These are phyloP conservation scores for Cetraspora pellucida DNA, from an alignment of 192 early-diverging fungal species.

Conservation along the genomic window DNA sequence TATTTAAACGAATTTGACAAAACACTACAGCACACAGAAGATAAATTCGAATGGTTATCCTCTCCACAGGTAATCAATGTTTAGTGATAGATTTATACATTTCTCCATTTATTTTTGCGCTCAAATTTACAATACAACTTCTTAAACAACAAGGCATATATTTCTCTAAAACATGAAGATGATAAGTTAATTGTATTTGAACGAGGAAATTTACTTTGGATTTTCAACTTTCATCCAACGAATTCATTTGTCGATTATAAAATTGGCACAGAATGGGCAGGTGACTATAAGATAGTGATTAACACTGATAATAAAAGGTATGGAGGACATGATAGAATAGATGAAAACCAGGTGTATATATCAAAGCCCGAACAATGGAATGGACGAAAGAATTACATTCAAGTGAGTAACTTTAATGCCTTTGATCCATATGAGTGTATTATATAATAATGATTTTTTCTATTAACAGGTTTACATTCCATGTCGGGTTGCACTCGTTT, in stretches of 20 bases:
- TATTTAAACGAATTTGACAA: conserved; percentile 89
- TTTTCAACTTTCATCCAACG: conserved; percentile 94
- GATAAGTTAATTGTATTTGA: conserved; percentile 96
- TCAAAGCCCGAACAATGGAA: conserved; percentile 77
- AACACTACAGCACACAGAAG: conserved; percentile 81
- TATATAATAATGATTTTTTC: neutral
- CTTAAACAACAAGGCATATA: conserved; percentile 59
- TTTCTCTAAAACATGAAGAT: conserved; percentile 85
- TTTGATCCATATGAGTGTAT: neutral
- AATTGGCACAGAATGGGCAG: conserved; percentile 71
- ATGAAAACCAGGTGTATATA: conserved; percentile 61
- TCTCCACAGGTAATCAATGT: conserved; percentile 57
- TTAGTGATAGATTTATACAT: neutral
- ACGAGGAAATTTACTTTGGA: conserved; percentile 83
- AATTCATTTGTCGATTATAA: conserved; percentile 87
- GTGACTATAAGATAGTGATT: conserved; percentile 75
- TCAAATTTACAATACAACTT: neutral
- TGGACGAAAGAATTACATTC: conserved; percentile 73
- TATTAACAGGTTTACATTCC: conserved; percentile 69
- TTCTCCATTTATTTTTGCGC: neutral
- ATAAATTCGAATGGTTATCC: conserved; percentile 68
- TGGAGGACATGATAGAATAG: conserved; percentile 81
- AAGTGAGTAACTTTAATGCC: conserved; percentile 42
- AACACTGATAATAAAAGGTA: conserved; percentile 78
- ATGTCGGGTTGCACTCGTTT: conserved; percentile 67